Conservation (phyloP, 805 yeast species). For the Helenozyma baotianmanensis region DNA sequence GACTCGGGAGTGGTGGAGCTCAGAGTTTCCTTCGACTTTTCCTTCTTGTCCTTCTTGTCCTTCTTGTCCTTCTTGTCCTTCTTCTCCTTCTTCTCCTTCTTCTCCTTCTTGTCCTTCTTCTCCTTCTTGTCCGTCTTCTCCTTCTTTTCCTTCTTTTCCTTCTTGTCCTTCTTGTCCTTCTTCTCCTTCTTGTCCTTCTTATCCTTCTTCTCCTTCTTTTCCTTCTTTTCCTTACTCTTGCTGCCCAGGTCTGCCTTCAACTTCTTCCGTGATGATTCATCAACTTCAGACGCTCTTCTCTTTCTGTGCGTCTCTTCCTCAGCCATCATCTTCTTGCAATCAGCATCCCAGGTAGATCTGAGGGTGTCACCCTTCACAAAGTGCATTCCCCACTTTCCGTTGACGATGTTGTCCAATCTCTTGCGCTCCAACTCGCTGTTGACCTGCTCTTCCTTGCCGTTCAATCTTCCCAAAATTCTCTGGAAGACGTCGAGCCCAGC, state of each 20-base stretch:
- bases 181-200: conserved; percentile 1
- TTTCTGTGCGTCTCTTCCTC: conserved; percentile 12
- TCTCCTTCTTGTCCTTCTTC: conserved; percentile 25
- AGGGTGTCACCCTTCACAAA: conserved; percentile 84
- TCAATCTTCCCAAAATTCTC: conserved; percentile 79
- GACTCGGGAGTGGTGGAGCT: conserved; percentile 23
- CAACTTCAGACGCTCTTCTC: conserved; percentile 19
- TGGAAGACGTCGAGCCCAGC: conserved; percentile 93
- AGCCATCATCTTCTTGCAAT: conserved; percentile 25
- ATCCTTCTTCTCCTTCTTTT: conserved; percentile 8
- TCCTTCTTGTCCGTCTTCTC: conserved; percentile 8
- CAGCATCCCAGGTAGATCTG: conserved; percentile 77
- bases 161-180: conserved; percentile 2
- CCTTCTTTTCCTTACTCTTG: conserved; percentile 5
- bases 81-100: conserved; percentile 23
- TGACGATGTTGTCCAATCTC: conserved; percentile 64
- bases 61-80: conserved; percentile 21
- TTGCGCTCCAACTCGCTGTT: conserved; percentile 63
- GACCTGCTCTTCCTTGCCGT: conserved; percentile 74
- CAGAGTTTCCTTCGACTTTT: conserved; percentile 19
- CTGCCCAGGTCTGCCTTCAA: conserved; percentile 1
- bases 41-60: conserved; percentile 14
- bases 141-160: conserved; percentile 7
- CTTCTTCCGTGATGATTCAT: conserved; percentile 19
- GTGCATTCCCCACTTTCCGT: conserved; percentile 83